Percentiles rank a stretch among this genome's conserved stretches.
phyloP scores from a whole-genome alignment of 176 grass and related monocot genomes.

The Bothriochloa decipiens region DNA sequence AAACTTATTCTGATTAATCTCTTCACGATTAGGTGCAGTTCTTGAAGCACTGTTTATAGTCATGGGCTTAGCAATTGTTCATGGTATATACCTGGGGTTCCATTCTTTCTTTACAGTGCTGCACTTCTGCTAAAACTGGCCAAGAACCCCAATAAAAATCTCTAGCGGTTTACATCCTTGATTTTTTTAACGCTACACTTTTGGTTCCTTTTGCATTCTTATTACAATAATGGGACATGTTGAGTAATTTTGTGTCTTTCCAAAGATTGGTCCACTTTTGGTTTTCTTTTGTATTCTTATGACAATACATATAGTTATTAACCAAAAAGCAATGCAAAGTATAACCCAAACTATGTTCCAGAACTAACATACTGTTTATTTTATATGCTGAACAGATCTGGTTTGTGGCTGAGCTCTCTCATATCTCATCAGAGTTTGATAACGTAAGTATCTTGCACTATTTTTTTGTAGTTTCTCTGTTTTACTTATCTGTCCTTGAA shows the following conservation, averaged over 20 bases:
- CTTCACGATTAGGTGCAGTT: neutral
- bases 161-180: neutral
- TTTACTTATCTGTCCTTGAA: constrained; percentile 19
- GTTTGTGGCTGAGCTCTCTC: constrained; percentile 99
- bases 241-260: neutral
- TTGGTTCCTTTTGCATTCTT: neutral
- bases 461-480: constrained; percentile 13
- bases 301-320: neutral
- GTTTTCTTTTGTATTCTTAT: neutral
- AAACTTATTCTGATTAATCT: neutral
- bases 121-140: constrained; percentile 15
- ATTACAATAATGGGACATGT: neutral
- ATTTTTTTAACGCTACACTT: neutral
- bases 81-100: neutral
- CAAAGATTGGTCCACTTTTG: neutral
- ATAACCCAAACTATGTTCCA: neutral
- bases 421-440: constrained; percentile 91
- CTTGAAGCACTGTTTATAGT: neutral
- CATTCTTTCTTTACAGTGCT: neutral
- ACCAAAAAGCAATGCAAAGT: neutral
- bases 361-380: neutral
- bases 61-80: neutral
- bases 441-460: constrained; percentile 63
- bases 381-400: constrained; percentile 62
- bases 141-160: neutral